Evolutionary conservation across 768 basidiomycete species (phyloP), one percentile per base, ranked within the genome.

Genomic region (Termitomyces sp.): DNA sequence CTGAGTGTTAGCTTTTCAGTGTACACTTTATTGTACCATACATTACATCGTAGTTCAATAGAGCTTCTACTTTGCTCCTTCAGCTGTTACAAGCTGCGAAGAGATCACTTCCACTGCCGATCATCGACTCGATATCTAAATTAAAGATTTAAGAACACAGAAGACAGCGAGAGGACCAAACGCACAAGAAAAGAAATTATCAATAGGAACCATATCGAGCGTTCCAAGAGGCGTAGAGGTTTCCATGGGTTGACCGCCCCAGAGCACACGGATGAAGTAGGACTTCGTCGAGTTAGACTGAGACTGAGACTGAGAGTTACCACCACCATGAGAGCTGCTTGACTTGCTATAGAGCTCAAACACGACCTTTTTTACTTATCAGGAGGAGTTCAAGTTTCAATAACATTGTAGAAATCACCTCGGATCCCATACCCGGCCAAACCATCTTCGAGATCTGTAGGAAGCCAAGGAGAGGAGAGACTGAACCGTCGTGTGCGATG

Each of bases 341-440:
- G 46, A 44, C 13, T 52, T 59, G 46, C 65, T 57, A 48, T 82
- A 83, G 7, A 84, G 68, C 60, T 84, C 82, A 57, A 82, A 84
- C 0, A 77, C 76, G 35, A 81, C 67, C 74, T 77, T 22, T n/a
- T 36, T 12, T 5, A 24, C 33, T 39, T 32, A 7, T 33, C 36
- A 64, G 60, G 20, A 40, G 7, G 13, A 24, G 16, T 24, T 11
- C 22, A 18, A 45, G n/a, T 20, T 20, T 44, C 22, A 4, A 42
- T 22, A 24, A 7, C 12, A 15, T 46, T 9, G 24, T 11, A 36
- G 9, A 5, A 32, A 50, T 20, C 60, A 74, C 77, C 66, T 81
- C 81, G n/a, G 79, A 76, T 33, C 81, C 81, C 81, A 83, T 84
- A 35, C 82, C 82, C 15, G 82, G 82, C 82, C 82, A 84, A 13